These are phyloP conservation scores for Choanephora cucurbitarum DNA, from an alignment of 371 early-diverging fungal species.

Conservation along the genomic window DNA sequence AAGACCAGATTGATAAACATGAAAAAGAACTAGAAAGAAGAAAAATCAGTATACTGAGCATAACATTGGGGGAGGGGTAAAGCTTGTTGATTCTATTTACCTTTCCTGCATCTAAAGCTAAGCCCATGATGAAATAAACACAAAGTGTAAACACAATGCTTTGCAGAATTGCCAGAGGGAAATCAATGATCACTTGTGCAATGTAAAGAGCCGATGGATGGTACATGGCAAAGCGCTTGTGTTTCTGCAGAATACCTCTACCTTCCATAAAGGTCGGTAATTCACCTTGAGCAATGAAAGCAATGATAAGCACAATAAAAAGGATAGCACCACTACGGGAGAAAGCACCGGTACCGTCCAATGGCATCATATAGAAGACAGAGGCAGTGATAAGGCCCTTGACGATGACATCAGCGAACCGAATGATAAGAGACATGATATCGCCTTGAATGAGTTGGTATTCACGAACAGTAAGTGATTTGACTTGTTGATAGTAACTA, in stretches of 20 bases:
- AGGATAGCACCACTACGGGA: constrained; percentile 75
- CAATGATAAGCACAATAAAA: constrained; percentile 57
- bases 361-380: constrained; percentile 61
- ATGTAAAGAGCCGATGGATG: constrained; percentile 65
- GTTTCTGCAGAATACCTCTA: constrained; percentile 67
- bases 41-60: constrained; percentile 53
- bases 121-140: constrained; percentile 64
- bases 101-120: constrained; percentile 54
- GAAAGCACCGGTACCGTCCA: constrained; percentile 59
- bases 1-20: constrained; percentile 51
- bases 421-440: constrained; percentile 50
- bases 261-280: constrained; percentile 55
- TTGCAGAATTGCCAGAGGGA: constrained; percentile 32
- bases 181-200: constrained; percentile 54
- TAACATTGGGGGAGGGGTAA: constrained; percentile 62
- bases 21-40: constrained; percentile 56
- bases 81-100: constrained; percentile 64
- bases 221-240: constrained; percentile 68
- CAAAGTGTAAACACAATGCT: constrained; percentile 51
- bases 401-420: constrained; percentile 58
- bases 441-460: constrained; percentile 57
- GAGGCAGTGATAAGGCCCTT: constrained; percentile 73
- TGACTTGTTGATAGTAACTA: constrained; percentile 63
- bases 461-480: constrained; percentile 64
- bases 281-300: constrained; percentile 58